These are phyloP conservation scores for Globisporangium heterothallicum DNA, from an alignment of 352 stramenopile genomes.

Conservation along the genomic window DNA sequence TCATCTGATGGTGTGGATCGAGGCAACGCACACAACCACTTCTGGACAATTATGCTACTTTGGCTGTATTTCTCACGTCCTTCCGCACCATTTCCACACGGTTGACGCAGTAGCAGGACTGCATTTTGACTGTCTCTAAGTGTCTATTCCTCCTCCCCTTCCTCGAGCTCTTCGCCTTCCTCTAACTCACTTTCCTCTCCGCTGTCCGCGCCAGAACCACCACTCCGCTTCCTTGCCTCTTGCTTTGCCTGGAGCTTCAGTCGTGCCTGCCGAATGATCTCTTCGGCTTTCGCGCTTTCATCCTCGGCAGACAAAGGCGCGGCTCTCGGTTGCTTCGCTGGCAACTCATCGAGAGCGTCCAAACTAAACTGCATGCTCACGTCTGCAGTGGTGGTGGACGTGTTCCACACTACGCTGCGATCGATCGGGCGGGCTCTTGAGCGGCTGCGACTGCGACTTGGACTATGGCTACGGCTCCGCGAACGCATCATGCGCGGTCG, in stretches of 20 bases:
- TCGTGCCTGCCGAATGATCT: constrained; percentile 64
- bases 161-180: constrained; percentile 39
- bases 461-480: constrained; percentile 26
- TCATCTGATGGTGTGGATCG: no score
- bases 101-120: not conserved
- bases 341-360: constrained; percentile 8
- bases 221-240: no score
- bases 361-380: constrained; percentile 15
- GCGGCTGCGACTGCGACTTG: constrained; percentile 18
- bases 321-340: constrained; percentile 5
- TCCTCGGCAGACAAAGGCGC: constrained; percentile 29
- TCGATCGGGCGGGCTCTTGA: not conserved
- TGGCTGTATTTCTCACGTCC: no score
- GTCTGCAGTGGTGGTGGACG: not conserved
- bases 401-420: constrained; percentile 15
- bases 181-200: constrained; percentile 44
- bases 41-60: no score
- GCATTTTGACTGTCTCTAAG: constrained; percentile 13
- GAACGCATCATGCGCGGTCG: constrained; percentile 13
- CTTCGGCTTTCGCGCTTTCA: constrained; percentile 49
- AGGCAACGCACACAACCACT: no score
- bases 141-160: constrained; percentile 46
- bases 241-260: constrained; percentile 40
- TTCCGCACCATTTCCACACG: no score
- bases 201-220: not conserved